These are phyloP conservation scores for Truncatella angustata DNA, from an alignment of 2,329 filamentous ascomycete species.

Conservation along the genomic window DNA sequence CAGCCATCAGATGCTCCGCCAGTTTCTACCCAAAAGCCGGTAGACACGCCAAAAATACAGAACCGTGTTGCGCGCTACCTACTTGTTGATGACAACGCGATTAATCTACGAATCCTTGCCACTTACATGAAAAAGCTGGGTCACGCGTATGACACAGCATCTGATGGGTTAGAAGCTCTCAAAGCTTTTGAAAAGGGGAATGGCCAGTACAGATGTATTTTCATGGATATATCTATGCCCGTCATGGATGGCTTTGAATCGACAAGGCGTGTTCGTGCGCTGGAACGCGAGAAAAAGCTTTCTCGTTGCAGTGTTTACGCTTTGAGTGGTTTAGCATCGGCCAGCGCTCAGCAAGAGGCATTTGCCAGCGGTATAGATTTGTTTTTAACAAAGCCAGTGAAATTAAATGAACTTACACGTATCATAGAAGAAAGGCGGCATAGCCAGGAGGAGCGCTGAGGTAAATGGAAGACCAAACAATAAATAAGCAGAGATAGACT, in stretches of 20 bases:
- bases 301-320: constrained; percentile 41
- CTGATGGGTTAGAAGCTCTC: constrained; percentile 36
- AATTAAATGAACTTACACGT: constrained; percentile 29
- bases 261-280: constrained; percentile 37
- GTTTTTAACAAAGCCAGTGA: constrained; percentile 47
- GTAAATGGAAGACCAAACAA: no score
- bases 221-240: constrained; percentile 40
- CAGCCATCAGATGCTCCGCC: neutral
- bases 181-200: constrained; percentile 26
- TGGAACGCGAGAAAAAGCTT: constrained; percentile 36
- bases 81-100: constrained; percentile 40
- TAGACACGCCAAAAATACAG: neutral
- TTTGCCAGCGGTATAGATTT: constrained; percentile 44
- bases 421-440: neutral
- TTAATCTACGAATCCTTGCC: constrained; percentile 34
- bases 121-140: constrained; percentile 30
- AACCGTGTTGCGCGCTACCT: constrained; percentile 20
- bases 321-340: constrained; percentile 42
- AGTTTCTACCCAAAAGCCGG: neutral
- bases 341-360: constrained; percentile 42
- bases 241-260: constrained; percentile 40
- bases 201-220: constrained; percentile 8
- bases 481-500: no score
- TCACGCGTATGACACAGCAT: constrained; percentile 28
- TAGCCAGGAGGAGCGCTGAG: no score